These are phyloP conservation scores for Metschnikowia peoriensis DNA, from an alignment of 805 yeast species.

Conservation along the genomic window DNA sequence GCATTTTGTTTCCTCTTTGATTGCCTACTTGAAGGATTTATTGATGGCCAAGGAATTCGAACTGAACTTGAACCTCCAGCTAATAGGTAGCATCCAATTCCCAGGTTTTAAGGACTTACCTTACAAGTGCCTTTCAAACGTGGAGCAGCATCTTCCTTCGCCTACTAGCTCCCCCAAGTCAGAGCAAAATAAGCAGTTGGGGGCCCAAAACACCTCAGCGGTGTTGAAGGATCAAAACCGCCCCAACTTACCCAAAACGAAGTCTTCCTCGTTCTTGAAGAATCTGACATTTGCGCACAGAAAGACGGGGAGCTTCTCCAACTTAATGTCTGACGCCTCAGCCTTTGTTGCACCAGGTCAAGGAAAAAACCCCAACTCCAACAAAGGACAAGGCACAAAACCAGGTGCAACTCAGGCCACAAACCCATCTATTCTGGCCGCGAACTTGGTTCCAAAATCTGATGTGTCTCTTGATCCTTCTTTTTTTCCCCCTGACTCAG, in stretches of 20 bases:
- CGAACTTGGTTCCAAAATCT: slow-evolving; percentile 17
- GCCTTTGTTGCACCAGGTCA: not conserved
- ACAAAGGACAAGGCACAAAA: not conserved
- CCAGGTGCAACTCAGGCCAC: slow-evolving; percentile 1
- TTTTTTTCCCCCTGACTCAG: slow-evolving; percentile 25
- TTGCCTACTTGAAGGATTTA: slow-evolving; percentile 41
- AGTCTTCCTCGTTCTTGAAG: slow-evolving; percentile 25
- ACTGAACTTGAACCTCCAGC: slow-evolving; percentile 35
- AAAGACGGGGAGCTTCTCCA: slow-evolving; percentile 15
- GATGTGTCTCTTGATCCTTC: slow-evolving; percentile 23
- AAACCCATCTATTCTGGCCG: slow-evolving; percentile 12
- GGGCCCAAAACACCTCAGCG: slow-evolving; percentile 1
- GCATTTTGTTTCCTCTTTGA: slow-evolving; percentile 35
- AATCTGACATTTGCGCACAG: slow-evolving; percentile 21
- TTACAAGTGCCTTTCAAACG: slow-evolving; percentile 12
- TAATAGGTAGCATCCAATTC: slow-evolving; percentile 37
- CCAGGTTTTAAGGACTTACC: slow-evolving; percentile 47
- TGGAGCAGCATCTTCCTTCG: slow-evolving; percentile 16
- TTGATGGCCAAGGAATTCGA: slow-evolving; percentile 46
- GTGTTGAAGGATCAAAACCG: slow-evolving; percentile 15
- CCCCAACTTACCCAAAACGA: slow-evolving; percentile 25
- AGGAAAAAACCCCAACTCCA: not conserved
- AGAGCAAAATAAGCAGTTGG: slow-evolving; percentile 12
- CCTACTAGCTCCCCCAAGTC: slow-evolving; percentile 15
- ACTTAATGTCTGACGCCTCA: slow-evolving; percentile 11